Conservation (phyloP, 805 yeast species). For the Kodamaea nitidulidarum region DNA sequence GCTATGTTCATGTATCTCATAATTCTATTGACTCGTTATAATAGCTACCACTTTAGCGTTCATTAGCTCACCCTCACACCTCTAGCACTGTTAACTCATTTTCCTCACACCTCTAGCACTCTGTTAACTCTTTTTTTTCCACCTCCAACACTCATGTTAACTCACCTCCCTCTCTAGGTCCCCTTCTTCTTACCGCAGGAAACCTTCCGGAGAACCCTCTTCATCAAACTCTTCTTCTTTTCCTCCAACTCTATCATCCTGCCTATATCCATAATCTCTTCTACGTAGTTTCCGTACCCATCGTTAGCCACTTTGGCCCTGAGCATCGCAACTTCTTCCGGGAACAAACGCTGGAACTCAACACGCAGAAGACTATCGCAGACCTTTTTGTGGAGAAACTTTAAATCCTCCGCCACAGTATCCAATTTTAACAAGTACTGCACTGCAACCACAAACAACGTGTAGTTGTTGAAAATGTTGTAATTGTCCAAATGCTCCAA, state of each 20-base stretch:
- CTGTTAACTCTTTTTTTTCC: no score
- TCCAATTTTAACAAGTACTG: neutral
- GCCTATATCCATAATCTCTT: no score
- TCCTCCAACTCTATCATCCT: no score
- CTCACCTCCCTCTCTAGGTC: no score
- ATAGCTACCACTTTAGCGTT: no score
- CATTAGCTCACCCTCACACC: no score
- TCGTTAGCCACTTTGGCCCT: neutral
- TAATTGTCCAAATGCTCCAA: neutral
- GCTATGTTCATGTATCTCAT: no score
- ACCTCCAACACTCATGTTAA: no score
- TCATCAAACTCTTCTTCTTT: neutral
- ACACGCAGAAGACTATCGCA: neutral
- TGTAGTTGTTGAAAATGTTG: neutral
- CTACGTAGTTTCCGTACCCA: neutral
- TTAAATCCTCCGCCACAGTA: neutral
- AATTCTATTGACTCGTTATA: no score
- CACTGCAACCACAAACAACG: neutral
- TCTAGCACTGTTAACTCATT: no score
- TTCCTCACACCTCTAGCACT: no score
- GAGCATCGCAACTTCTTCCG: neutral
- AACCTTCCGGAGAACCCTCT: neutral
- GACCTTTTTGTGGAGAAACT: constrained; percentile 1
- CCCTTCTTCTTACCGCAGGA: neutral
- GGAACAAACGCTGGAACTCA: neutral